Conservation (phyloP, 768 basidiomycete species). For the Phylloporus scabripes region DNA sequence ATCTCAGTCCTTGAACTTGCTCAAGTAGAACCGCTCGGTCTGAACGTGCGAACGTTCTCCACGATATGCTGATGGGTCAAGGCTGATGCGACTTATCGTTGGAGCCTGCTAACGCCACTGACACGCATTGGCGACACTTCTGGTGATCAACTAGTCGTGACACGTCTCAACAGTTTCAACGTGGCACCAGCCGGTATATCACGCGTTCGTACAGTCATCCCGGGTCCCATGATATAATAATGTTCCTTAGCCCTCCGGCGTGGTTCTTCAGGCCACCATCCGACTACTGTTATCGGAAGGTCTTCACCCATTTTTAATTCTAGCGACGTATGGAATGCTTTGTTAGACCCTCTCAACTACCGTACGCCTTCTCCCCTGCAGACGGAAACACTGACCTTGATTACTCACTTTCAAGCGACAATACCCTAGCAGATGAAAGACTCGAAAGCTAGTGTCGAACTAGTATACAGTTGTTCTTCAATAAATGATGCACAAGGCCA, state of each 20-base stretch:
- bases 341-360: no score
- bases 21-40: no score
- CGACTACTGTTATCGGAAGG: no score
- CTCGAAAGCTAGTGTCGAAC: neutral
- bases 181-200: neutral
- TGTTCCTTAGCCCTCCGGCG: neutral
- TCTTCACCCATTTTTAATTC: no score
- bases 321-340: no score
- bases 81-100: neutral
- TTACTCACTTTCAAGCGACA: no score
- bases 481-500: constrained; percentile 1
- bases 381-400: no score
- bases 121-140: no score
- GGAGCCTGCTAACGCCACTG: neutral
- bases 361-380: no score
- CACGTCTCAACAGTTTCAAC: neutral
- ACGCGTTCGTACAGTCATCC: neutral
- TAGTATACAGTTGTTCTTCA: constrained; percentile 3
- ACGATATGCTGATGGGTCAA: no score
- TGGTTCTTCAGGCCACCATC: neutral
- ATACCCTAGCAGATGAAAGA: neutral
- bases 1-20: no score
- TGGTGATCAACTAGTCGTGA: neutral
- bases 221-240: neutral
- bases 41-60: no score